These are phyloP conservation scores for Termitomyces sp. DNA, from an alignment of 768 basidiomycete species.

Conservation along the genomic window DNA sequence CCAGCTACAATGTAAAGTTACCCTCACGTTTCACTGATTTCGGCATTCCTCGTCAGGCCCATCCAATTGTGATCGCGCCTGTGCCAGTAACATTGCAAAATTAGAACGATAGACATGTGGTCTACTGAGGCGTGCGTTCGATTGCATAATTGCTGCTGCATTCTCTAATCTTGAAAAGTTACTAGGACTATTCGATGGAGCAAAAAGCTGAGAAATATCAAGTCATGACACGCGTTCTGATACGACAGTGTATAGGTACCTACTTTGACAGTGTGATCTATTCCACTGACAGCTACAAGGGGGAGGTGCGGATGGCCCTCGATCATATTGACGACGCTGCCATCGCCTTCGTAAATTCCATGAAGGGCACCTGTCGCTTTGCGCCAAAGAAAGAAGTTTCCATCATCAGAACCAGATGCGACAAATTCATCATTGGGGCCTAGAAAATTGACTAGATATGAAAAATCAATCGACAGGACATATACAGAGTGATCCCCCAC, in stretches of 20 bases:
- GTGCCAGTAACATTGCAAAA: slow-evolving; percentile 22
- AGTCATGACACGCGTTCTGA: slow-evolving; percentile 3
- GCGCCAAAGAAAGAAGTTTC: slow-evolving; percentile 84
- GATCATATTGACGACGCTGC: slow-evolving; percentile 77
- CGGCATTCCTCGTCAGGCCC: slow-evolving; percentile 22
- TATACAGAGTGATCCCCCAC: neutral
- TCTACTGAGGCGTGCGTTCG: slow-evolving; percentile 40
- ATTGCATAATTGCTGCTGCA: slow-evolving; percentile 48
- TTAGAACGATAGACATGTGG: slow-evolving; percentile 22
- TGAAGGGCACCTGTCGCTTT: slow-evolving; percentile 60
- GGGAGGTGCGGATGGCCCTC: slow-evolving; percentile 81
- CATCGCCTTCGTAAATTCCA: slow-evolving; percentile 83
- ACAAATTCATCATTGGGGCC: slow-evolving; percentile 76
- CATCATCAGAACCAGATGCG: slow-evolving; percentile 82
- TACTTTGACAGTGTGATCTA: slow-evolving; percentile 83
- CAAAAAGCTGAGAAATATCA: slow-evolving; percentile 49
- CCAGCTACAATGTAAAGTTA: neutral
- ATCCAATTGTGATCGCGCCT: slow-evolving; percentile 20
- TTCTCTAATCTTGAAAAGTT: slow-evolving; percentile 50
- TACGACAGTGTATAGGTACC: slow-evolving; percentile 4
- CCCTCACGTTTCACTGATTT: slow-evolving; percentile 17
- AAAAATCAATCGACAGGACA: neutral
- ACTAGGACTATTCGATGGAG: slow-evolving; percentile 43
- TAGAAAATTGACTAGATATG: slow-evolving; percentile 68
- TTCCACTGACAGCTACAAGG: slow-evolving; percentile 81